Conservation (phyloP, 257 asterid species). For the Schizonepeta tenuifolia region DNA sequence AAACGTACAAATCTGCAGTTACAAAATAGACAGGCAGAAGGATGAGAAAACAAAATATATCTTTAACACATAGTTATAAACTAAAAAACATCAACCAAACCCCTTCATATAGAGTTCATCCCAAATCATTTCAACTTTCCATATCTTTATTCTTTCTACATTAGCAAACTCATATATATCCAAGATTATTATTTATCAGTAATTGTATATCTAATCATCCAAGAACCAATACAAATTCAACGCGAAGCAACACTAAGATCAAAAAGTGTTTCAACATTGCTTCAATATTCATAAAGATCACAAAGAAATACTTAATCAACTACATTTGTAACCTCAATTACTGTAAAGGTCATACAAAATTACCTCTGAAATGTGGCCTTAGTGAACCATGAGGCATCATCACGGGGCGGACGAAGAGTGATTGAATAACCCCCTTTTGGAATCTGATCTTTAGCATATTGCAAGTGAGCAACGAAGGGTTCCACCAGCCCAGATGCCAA, state of each 20-base stretch:
- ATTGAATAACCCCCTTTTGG: constrained; percentile 88
- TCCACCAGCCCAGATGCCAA: constrained; percentile 90
- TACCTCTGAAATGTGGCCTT: constrained; percentile 85
- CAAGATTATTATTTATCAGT: background rate
- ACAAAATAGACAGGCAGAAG: constrained; percentile 5
- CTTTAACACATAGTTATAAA: background rate
- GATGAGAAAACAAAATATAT: background rate
- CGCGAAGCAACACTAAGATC: constrained; percentile 8
- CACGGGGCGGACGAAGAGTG: constrained; percentile 61
- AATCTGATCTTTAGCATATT: constrained; percentile 83
- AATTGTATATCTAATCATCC: constrained; percentile 21
- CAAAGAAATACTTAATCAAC: background rate
- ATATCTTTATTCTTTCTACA: background rate
- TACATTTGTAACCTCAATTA: background rate
- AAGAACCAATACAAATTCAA: background rate
- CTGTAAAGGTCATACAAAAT: background rate
- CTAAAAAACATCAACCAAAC: background rate
- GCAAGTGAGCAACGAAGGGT: constrained; percentile 79
- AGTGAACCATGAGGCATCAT: constrained; percentile 75
- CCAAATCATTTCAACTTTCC: constrained; percentile 15
- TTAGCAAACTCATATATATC: background rate
- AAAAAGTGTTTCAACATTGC: background rate
- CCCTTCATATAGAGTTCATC: constrained; percentile 4
- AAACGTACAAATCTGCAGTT: constrained; percentile 81
- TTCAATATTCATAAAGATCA: constrained; percentile 3